Evolutionary conservation across 148 eudicot genomes (phyloP).

Genomic region (Salicornia ramosissima): DNA sequence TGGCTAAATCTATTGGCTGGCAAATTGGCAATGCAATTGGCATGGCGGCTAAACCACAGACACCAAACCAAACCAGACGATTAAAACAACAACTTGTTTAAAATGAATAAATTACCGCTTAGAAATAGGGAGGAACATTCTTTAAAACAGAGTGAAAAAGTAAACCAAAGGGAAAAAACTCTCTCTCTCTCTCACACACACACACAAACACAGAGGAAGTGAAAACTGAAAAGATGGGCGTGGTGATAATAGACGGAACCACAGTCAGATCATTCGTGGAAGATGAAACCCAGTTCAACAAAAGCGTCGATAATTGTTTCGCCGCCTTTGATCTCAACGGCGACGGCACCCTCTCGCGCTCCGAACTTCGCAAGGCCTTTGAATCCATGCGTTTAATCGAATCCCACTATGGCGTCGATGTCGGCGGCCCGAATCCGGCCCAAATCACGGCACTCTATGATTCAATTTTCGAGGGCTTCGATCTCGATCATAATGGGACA

Average conservation of each 20-base stretch:
- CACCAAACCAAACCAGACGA: too few relatives aligned
- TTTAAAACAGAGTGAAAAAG: background rate
- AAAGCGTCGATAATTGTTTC: conserved; percentile 32
- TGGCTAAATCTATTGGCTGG: too few relatives aligned
- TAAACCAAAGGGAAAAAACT: background rate
- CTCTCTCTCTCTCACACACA: too few relatives aligned
- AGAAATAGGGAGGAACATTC: too few relatives aligned
- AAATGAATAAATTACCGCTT: too few relatives aligned
- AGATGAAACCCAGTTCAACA: conserved; percentile 36
- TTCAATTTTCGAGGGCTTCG: conserved; percentile 42
- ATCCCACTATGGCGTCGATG: conserved; percentile 32
- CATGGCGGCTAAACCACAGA: too few relatives aligned
- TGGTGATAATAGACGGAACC: conserved; percentile 43
- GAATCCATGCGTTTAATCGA: conserved; percentile 41
- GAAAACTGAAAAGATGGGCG: conserved; percentile 27
- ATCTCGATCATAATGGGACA: conserved; percentile 29
- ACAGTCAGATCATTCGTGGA: conserved; percentile 44
- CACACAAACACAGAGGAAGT: too few relatives aligned
- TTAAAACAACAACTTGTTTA: too few relatives aligned
- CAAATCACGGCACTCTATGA: conserved; percentile 35
- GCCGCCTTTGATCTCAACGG: conserved; percentile 28
- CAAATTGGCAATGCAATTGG: too few relatives aligned
- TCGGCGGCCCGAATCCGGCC: conserved; percentile 24
- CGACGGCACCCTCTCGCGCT: conserved; percentile 31
- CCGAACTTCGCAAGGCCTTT: conserved; percentile 40